Evolutionary conservation across 441 rosid species (phyloP).

Genomic region (Biscutella laevigata): DNA sequence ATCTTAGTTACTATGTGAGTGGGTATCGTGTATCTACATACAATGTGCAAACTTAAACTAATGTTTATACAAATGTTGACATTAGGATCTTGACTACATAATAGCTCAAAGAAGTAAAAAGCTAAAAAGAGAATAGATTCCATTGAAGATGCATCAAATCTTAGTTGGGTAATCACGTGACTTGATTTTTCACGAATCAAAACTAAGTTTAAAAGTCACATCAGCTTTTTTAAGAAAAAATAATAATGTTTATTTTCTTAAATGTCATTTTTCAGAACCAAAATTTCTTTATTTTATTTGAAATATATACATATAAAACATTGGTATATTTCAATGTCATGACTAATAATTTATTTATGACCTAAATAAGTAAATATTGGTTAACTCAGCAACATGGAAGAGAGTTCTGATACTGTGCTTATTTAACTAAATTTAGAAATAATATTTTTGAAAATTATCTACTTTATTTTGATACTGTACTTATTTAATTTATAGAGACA

Average conservation of each 20-base stretch:
- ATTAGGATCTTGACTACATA: constrained; percentile 2
- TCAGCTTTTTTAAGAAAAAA: constrained; percentile 1
- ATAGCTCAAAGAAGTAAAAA: background rate
- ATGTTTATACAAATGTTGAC: background rate
- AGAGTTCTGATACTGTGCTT: no score
- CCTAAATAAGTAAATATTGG: constrained; percentile 6
- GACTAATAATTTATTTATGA: background rate
- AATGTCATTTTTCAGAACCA: no score
- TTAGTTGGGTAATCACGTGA: constrained; percentile 24
- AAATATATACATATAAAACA: no score
- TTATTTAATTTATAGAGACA: background rate
- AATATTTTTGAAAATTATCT: background rate
- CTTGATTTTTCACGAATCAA: constrained; percentile 15
- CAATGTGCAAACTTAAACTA: background rate
- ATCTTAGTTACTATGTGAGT: background rate
- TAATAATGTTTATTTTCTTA: no score
- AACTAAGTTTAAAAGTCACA: constrained; percentile 14
- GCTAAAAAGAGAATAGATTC: constrained; percentile 9
- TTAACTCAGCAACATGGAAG: constrained; percentile 1
- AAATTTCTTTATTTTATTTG: no score
- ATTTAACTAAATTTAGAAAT: no score
- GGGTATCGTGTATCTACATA: background rate
- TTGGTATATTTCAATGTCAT: background rate
- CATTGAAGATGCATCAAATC: background rate
- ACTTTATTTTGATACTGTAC: background rate